A percentile compares a stretch with the other conserved stretches of the same genome.
These are phyloP conservation scores for Biscogniauxia mediterranea DNA, from an alignment of 2,329 filamentous ascomycete genomes.

Conservation along the genomic window DNA sequence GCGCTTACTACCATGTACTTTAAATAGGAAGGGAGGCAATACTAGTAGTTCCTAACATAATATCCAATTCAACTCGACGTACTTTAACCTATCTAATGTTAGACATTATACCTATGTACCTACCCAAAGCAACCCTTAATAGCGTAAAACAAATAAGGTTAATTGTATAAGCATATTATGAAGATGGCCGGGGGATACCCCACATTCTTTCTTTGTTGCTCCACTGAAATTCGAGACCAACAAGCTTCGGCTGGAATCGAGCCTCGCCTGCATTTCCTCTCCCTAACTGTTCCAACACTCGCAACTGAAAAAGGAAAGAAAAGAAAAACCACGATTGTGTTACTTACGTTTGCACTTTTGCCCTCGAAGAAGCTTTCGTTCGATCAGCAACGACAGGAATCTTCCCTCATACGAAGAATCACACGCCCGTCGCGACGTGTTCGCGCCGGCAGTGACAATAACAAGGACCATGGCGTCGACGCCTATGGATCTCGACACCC, in stretches of 20 bases:
- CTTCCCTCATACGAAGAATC: not conserved
- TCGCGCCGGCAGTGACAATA: not conserved
- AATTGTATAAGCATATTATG: not conserved
- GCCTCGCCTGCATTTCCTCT: not conserved
- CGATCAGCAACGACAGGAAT: not conserved
- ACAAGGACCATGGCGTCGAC: conserved; percentile 48
- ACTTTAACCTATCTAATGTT: too few relatives aligned
- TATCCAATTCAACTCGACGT: too few relatives aligned
- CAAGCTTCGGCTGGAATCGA: not conserved
- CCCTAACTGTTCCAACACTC: not conserved
- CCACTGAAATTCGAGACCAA: not conserved
- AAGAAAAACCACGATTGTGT: not conserved
- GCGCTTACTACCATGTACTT: too few relatives aligned
- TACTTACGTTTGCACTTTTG: not conserved
- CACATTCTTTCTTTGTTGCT: not conserved
- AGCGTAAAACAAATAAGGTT: too few relatives aligned
- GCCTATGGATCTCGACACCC: conserved; percentile 56
- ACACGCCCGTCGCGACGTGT: not conserved
- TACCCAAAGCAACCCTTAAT: too few relatives aligned
- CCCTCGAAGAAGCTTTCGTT: not conserved
- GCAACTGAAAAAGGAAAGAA: too few relatives aligned
- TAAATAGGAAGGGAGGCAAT: too few relatives aligned
- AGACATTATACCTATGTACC: too few relatives aligned
- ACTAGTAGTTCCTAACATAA: too few relatives aligned
- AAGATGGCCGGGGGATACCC: not conserved